phyloP scores from a whole-genome alignment of 768 basidiomycete species.

The Fomitopsis pulvina region DNA sequence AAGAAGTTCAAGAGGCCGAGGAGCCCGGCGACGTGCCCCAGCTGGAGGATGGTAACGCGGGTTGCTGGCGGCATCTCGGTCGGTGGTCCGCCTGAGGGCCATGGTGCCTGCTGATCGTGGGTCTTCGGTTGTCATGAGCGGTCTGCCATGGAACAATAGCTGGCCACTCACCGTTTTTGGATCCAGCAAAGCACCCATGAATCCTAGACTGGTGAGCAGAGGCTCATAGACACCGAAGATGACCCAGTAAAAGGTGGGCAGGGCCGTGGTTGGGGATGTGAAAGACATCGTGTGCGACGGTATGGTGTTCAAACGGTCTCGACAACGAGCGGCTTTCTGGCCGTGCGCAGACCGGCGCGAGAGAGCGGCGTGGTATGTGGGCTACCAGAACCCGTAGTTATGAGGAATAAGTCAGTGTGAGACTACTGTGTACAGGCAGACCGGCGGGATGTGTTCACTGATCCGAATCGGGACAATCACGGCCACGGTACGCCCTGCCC shows the following conservation, averaged over 20 bases:
- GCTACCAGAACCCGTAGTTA: neutral
- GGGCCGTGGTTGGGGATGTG: conserved; percentile 41
- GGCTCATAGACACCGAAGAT: conserved; percentile 75
- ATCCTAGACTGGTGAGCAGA: conserved; percentile 53
- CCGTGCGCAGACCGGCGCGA: neutral
- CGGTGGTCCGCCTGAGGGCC: conserved; percentile 48
- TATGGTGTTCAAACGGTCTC: too few relatives aligned
- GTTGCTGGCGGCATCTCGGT: conserved; percentile 51
- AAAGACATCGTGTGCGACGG: neutral
- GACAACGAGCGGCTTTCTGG: too few relatives aligned
- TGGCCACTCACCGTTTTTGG: conserved; percentile 48
- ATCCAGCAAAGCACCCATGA: conserved; percentile 59
- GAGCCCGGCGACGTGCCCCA: conserved; percentile 73
- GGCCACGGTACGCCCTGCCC: conserved; percentile 16
- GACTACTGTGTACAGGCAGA: too few relatives aligned
- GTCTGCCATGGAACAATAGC: neutral
- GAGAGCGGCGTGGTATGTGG: neutral
- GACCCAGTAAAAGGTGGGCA: conserved; percentile 68
- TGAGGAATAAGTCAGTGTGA: neutral
- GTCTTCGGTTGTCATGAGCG: conserved; percentile 34
- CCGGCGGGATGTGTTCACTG: neutral
- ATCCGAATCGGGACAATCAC: neutral
- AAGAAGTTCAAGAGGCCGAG: conserved; percentile 66
- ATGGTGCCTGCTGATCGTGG: conserved; percentile 72
- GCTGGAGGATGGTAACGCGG: conserved; percentile 63